These are phyloP conservation scores for Fusarium secorum DNA, from an alignment of 2,329 filamentous ascomycete genomes.

Conservation along the genomic window DNA sequence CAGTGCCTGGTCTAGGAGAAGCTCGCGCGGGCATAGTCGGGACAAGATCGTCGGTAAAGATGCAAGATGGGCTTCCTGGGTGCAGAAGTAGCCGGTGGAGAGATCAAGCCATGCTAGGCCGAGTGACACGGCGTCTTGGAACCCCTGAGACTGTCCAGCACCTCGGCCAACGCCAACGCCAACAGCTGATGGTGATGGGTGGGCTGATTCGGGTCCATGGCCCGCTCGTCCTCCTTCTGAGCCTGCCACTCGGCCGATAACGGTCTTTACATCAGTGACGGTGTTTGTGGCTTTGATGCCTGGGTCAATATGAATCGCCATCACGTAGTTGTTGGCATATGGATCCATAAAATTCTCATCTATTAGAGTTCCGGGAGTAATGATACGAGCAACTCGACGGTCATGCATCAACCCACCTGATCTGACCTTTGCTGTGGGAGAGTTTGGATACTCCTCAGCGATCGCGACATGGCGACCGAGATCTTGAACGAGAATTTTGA, in stretches of 20 bases:
- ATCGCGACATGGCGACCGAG: conserved; percentile 90
- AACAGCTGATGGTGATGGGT: conserved; percentile 34
- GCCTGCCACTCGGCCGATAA: conserved; percentile 53
- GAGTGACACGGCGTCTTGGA: conserved; percentile 51
- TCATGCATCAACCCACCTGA: conserved; percentile 84
- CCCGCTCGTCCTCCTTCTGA: conserved; percentile 7
- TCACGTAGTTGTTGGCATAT: conserved; percentile 89
- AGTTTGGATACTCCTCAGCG: conserved; percentile 88
- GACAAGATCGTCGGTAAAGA: conserved; percentile 83
- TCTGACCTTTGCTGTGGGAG: conserved; percentile 72
- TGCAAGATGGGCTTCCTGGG: conserved; percentile 75
- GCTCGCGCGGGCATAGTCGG: conserved; percentile 83
- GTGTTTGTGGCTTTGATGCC: background rate
- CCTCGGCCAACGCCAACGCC: conserved; percentile 27
- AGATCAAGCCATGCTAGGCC: conserved; percentile 94
- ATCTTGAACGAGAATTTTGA: conserved; percentile 93
- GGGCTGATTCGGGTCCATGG: conserved; percentile 32
- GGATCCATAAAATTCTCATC: conserved; percentile 98
- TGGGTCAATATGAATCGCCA: conserved; percentile 71
- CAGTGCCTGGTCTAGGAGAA: conserved; percentile 75
- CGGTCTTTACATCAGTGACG: conserved; percentile 63
- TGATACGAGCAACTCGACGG: conserved; percentile 82
- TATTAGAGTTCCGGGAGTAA: conserved; percentile 94
- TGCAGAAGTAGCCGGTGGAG: conserved; percentile 93
- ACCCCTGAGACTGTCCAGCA: conserved; percentile 23